A percentile compares a stretch with the other conserved stretches of the same genome.
Evolutionary conservation across 192 early-diverging fungal species (phyloP).

Genomic region (Funneliformis mosseae): DNA sequence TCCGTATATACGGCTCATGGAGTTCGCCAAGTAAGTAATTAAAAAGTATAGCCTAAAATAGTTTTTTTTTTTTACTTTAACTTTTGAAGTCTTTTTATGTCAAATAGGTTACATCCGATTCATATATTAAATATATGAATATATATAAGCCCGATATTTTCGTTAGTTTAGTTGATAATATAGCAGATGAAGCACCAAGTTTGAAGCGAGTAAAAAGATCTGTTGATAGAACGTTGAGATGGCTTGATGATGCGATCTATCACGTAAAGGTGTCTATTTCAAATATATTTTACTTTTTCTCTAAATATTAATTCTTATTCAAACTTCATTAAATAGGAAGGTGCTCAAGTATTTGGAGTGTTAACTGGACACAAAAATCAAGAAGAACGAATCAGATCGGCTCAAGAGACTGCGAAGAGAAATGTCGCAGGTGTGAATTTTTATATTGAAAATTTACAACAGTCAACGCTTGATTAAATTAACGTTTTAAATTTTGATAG

Average conservation of each 20-base stretch:
- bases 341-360: constrained; percentile 52
- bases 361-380: constrained; percentile 48
- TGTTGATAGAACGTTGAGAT: constrained; percentile 51
- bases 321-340: constrained; percentile 8
- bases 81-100: neutral
- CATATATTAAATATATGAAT: constrained; percentile 46
- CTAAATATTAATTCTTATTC: neutral
- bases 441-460: neutral
- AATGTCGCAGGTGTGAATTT: constrained; percentile 42
- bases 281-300: neutral
- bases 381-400: constrained; percentile 53
- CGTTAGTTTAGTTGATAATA: constrained; percentile 45
- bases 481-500: constrained; percentile 22
- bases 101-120: constrained; percentile 39
- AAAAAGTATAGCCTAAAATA: neutral
- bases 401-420: constrained; percentile 46
- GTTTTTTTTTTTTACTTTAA: neutral
- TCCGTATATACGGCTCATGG: constrained; percentile 53
- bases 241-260: constrained; percentile 48
- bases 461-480: neutral
- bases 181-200: constrained; percentile 44
- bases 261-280: constrained; percentile 39
- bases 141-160: constrained; percentile 54
- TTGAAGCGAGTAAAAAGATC: constrained; percentile 48
- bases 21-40: constrained; percentile 47